Base-by-base conservation (phyloP, 2,329 filamentous ascomycete genomes). In the Eutypa lata region DNA sequence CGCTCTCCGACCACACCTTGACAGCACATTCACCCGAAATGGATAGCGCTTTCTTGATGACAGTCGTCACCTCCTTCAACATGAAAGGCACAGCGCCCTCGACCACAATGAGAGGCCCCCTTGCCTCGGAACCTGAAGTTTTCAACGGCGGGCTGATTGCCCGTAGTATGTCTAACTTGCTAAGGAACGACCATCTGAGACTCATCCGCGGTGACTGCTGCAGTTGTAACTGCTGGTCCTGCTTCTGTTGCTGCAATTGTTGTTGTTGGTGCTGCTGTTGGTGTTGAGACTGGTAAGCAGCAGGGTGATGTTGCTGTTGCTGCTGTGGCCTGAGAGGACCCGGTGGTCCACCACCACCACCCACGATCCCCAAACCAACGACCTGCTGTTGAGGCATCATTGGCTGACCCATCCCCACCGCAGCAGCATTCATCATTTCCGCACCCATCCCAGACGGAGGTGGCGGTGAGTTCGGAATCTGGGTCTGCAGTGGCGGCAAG, bases 101-200 rank as follows among this genome's bases (percentile, higher is more conserved):
- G 26, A 97, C 75, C 0, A 90, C 88, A 56, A 97, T 86, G 37
- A 97, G 81, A 0, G 89, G 83, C 0, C 93, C 92, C n/a, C 91
- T 82, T 7, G 76, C 74, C 60, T 76, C 71, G 54, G 71, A 66
- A 7, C 67, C 63, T 1, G 72, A 64, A 16, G 73, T 61, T 6
- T 73, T 71, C 14, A 90, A 75, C 0, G 89, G 85, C 22, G 87
- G 89, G 45, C 88, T 88, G 58, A 97, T 90, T 56, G 84, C 86
- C 16, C 84, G 79, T 33, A 97, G 76, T 2, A 93, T 80, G 47
- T 85, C 84, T 61, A 96, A 82, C 70, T 96, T 96, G 59, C 85
- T 84, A 44, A 84, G 71, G 62, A 89, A 88, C 0, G 54, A 92
- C 83, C 73, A 88, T 86, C 57, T 59, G 7, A 56, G 55, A n/a